Evolutionary conservation across 139 green algal species (phyloP), one percentile per base, ranked within the genome.

Genomic region (Closterium sp.): DNA sequence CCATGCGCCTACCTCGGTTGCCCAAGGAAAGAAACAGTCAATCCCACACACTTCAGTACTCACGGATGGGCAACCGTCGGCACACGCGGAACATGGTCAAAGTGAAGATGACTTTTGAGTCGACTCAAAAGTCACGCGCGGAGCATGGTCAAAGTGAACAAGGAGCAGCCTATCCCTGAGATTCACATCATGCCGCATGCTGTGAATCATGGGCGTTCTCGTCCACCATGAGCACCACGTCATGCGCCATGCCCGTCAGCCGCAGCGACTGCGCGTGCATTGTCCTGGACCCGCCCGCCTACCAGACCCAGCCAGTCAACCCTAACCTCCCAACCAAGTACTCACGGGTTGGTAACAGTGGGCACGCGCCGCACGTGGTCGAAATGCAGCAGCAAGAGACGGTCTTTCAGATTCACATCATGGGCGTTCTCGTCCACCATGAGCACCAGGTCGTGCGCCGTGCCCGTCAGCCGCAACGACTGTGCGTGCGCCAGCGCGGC

Each of bases 371-470:
- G 23, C 33, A 93, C 90, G 31, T 87, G 34, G 87, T 93, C 90
- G 25, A 84, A 93, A 19, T 93, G 90, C 86, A 64, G 76, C 30
- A 32, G 34, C 34, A 93, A 25, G 4, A 93, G 6, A 19, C n/a
- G 89, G 83, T 89, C 84, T 7, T 92, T 89, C 9, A 92, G 3
- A 28, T 43, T 33, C 31, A 88, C 32, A 21, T 81, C 64, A 35
- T 69, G 38, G 7, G 84, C 34, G 36, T 30, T 81, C 3, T 76
- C 89, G 31, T 93, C 90, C 30, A 93, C 81, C 90, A 93, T 93
- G 43, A 93, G 90, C 43, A 93, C 90, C 6, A 93, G 64, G 87
- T 93, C 87, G 66, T 92, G 90, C 55, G 87, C 32, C 23, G 90
- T 93, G 43, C 90, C 90, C 30, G 88, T 92, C 55, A 35, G 38